Evolutionary conservation across 495 filamentous ascomycete genomes (phyloP).

Genomic region (Bacidia gigantensis): DNA sequence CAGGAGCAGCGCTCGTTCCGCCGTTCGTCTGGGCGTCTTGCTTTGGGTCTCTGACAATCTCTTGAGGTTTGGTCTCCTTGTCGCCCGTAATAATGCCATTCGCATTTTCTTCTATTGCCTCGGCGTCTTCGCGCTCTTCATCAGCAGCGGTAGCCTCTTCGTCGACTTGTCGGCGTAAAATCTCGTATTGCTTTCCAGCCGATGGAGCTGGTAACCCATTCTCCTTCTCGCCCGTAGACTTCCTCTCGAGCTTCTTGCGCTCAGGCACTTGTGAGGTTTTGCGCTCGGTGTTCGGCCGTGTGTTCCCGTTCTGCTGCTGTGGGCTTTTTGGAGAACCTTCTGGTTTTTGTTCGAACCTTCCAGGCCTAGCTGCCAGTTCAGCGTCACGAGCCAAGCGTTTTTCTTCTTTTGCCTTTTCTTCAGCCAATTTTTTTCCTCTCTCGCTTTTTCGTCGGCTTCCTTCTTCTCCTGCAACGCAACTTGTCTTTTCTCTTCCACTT

Average conservation of each 20-base stretch:
- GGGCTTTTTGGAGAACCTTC: conserved; percentile 29
- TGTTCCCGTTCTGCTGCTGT: conserved; percentile 19
- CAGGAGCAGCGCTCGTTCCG: conserved; percentile 24
- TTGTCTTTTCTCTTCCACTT: conserved; percentile 77
- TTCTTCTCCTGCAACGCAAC: conserved; percentile 63
- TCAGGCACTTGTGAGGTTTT: conserved; percentile 7
- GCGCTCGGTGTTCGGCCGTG: not conserved
- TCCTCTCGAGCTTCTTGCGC: conserved; percentile 13
- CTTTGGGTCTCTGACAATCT: conserved; percentile 25
- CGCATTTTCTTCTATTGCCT: conserved; percentile 18
- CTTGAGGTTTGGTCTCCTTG: conserved; percentile 30
- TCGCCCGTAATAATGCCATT: conserved; percentile 25
- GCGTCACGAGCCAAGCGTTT: conserved; percentile 26
- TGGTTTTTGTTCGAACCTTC: conserved; percentile 33
- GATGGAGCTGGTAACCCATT: conserved; percentile 28
- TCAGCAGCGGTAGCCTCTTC: conserved; percentile 28
- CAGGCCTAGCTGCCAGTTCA: conserved; percentile 41
- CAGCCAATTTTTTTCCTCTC: conserved; percentile 53
- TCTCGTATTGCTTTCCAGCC: conserved; percentile 37
- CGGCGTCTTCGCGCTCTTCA: conserved; percentile 19
- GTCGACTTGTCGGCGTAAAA: conserved; percentile 37
- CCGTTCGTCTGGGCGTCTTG: conserved; percentile 25
- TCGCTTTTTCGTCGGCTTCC: conserved; percentile 76
- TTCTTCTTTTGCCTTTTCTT: conserved; percentile 35
- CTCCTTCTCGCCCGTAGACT: conserved; percentile 23